These are phyloP conservation scores for Pythium dissotocum DNA, from an alignment of 352 stramenopile species.

Conservation along the genomic window DNA sequence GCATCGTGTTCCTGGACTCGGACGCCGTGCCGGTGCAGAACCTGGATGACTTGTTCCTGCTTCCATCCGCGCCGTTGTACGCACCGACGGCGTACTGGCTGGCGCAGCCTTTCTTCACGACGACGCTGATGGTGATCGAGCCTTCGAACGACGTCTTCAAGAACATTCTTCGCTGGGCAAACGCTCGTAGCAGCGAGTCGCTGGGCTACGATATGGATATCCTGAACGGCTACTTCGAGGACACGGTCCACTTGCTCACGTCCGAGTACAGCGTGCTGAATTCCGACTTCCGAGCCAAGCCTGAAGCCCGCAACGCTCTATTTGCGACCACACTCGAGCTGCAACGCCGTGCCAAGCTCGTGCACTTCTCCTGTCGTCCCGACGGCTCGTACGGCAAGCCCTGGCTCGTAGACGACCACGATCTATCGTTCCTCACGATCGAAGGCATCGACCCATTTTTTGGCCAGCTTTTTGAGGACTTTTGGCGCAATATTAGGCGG, in stretches of 20 bases:
- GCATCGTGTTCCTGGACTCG: conserved; percentile 37
- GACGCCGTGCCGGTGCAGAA: conserved; percentile 36
- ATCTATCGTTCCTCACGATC: conserved; percentile 11
- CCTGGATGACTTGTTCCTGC: conserved; percentile 35
- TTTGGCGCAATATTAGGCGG: conserved; percentile 25
- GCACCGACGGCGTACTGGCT: conserved; percentile 37
- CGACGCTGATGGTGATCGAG: conserved; percentile 35
- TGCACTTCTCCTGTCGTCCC: conserved; percentile 24
- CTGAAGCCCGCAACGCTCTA: conserved; percentile 2
- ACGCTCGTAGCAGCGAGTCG: conserved; percentile 9
- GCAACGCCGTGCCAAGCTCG: conserved; percentile 10
- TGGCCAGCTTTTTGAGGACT: conserved; percentile 29
- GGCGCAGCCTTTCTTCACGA: conserved; percentile 35
- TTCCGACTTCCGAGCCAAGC: conserved; percentile 31
- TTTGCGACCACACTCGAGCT: conserved; percentile 19
- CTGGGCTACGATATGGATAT: conserved; percentile 36
- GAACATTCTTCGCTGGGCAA: conserved; percentile 26
- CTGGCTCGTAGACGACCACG: conserved; percentile 13
- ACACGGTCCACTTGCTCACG: conserved; percentile 18
- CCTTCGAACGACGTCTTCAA: conserved; percentile 24
- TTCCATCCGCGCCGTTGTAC: conserved; percentile 25
- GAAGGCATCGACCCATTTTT: conserved; percentile 24
- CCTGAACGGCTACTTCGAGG: conserved; percentile 33
- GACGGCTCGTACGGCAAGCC: conserved; percentile 29
- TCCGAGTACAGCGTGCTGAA: conserved; percentile 37